Evolutionary conservation across 139 green algal genomes (phyloP), one percentile per base, ranked within the genome.

Genomic region (Chlamydomonas eustigma): DNA sequence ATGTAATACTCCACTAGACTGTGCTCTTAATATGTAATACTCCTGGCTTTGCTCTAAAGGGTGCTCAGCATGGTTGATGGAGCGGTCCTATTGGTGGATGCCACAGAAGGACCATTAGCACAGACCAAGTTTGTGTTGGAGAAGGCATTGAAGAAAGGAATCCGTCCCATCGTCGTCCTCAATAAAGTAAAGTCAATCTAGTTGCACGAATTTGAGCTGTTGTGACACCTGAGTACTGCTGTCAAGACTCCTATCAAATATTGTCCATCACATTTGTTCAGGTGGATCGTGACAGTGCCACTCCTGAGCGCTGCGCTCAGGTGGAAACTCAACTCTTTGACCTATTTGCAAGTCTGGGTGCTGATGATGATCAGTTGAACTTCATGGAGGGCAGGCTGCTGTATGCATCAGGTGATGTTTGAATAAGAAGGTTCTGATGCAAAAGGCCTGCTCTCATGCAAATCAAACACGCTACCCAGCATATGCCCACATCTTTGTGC

Each of bases 41-140:
- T 22, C 44, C 12, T 58, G 44, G 12, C 12, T 52, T 64, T 75
- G 3, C 31, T 68, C 2, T 63, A 22, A 84, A 92, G 90, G 6
- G 90, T 94, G 63, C 77, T 97, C 51, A 87, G 91, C 39, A 91
- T 97, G 90, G 93, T 97, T 33, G 93, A 97, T 50, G 93, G 93
- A 3, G 89, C 87, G 6, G 77, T 97, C 74, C 84, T 97, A 73
- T 76, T 97, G 74, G 93, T 97, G 69, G 93, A 97, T 71, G 92
- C 91, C 0, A 88, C 75, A 4, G 93, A 97, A 76, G 93, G 93
- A 0, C 86, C 88, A 0, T 76, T 96, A 35, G 86, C 89, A 25
- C 91, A 96, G 79, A 97, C 93, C 37, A 97, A 97, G 82, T 97
- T 94, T 84, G 93, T 97, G 64, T 64, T 97, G 33, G 81, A 83